Evolutionary conservation across 441 rosid genomes (phyloP), one percentile per base, ranked within the genome.

Genomic region (Bruguiera hainesii): DNA sequence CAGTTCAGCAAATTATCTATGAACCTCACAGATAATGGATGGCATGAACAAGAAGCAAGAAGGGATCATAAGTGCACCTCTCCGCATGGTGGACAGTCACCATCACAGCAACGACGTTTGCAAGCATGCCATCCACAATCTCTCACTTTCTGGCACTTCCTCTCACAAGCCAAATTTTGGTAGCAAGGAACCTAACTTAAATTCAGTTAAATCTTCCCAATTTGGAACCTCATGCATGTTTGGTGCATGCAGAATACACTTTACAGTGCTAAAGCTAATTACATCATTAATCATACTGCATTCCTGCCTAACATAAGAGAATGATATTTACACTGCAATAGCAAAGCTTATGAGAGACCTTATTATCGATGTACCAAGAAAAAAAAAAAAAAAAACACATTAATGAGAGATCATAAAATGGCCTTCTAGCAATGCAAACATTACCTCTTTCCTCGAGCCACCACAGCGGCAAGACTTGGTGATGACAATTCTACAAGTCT

Each of bases 101-200:
- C 98, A 80, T 89, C 95, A 75, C 97, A 93, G 76, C 98, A 91
- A n/a, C 95, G 93, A 1, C 94, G 90, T 77, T 76, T 91, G 80
- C 97, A 94, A 68, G 96, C 90, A 87, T 91, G 98, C 30, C 89
- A 84, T 63, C 88, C 93, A 72, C 96, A 91, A 71, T 94, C 96
- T 77, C 98, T 86, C 80, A 74, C 33, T 72, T 75, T 83, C 73
- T 84, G 88, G 71, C 98, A 91, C 82, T 81, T 91, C 73, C 96
- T 89, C 64, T 93, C 97, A 68, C 97, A 93, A 0, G 84, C 73
- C 84, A 91, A 80, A 73, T 91, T 93, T 91, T 94, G 98, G 89
- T 85, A 87, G 87, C 97, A 89, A 74, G 97, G 96, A 85, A 91
- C 90, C 97, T 89, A 87, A 82, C 77, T 81, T 78, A 83, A 77